Evolutionary conservation across 2,329 filamentous ascomycete genomes (phyloP), one percentile per base, ranked within the genome.

Genomic region (Xylaria sp.): DNA sequence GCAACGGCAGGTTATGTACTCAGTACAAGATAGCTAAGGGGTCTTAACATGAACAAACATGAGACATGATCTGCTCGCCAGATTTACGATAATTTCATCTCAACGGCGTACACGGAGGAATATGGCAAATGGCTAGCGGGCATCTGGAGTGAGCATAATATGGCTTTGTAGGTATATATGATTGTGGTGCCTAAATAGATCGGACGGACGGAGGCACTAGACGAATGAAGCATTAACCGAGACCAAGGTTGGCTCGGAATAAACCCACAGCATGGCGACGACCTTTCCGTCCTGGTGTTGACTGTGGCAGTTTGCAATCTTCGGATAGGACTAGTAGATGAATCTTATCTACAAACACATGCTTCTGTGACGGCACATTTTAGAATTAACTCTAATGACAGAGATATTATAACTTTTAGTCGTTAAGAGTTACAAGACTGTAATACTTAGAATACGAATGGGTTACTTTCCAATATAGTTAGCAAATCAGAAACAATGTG

Each of bases 141-240:
- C 61, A 67, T 61, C 63, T 17, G 53, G 38, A 61, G 67, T 69
- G 67, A 57, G 67, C 50, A 66, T 66, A 61, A 33, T n/a, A n/a
- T 61, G 67, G 64, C 60, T 51, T n/a, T 67, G 60, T 67, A 66
- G 54, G 58, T 67, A 69, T 68, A 69, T 69, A 66, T 58, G n/a
- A 59, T 3, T 36, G 38, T 25, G 61, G 61, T 67, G 61, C 61
- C 58, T 38, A 62, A 61, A 69, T 65, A 69, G 67, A 69, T 63
- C 61, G 65, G 65, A 63, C 36, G 61, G 61, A 59, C 38, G 63
- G 65, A 64, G 65, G 59, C 58, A 51, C 57, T 67, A 67, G 64
- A 69, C 53, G 42, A 69, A 69, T 50, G 33, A 51, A 60, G 53
- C 36, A 61, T 62, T 31, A 58, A 29, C 57, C 44, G 53, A 47